phyloP scores from a whole-genome alignment of 2,329 filamentous ascomycete genomes.

The Metarhizium robertsii region DNA sequence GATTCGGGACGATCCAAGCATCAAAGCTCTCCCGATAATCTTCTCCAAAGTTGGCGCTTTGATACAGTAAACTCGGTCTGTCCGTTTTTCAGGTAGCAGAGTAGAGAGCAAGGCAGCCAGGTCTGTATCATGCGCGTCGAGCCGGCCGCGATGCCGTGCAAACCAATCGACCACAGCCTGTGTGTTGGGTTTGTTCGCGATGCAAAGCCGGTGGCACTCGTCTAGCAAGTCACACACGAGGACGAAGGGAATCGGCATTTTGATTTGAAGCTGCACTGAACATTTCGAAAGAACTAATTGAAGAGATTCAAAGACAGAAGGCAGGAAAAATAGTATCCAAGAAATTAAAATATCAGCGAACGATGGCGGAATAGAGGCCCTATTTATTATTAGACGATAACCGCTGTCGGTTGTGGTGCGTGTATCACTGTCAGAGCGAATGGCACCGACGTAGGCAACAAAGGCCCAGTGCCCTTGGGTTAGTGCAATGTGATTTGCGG shows the following conservation, averaged over 20 bases:
- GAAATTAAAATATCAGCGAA: neutral
- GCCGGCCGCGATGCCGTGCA: conserved; percentile 42
- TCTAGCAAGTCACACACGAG: conserved; percentile 67
- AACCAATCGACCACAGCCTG: conserved; percentile 58
- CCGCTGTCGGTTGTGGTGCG: neutral
- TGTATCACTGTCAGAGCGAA: neutral
- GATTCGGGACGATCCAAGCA: conserved; percentile 52
- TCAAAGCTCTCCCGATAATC: conserved; percentile 58
- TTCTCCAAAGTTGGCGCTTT: conserved; percentile 52
- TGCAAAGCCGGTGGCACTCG: conserved; percentile 42
- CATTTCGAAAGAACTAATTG: neutral
- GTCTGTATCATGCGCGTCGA: conserved; percentile 49
- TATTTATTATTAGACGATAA: neutral
- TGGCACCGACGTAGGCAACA: neutral
- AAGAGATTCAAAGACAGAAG: neutral
- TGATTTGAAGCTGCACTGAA: neutral
- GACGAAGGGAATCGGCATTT: conserved; percentile 60
- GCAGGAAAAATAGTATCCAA: neutral
- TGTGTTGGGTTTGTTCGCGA: conserved; percentile 21
- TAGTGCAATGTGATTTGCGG: neutral
- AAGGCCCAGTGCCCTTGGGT: neutral
- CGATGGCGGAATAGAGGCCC: neutral
- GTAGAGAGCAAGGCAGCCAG: conserved; percentile 61
- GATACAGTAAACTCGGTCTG: conserved; percentile 69
- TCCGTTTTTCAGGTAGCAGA: conserved; percentile 65